Evolutionary conservation across 371 early-diverging fungal species (phyloP).

Genomic region (Mucor mucedo): DNA sequence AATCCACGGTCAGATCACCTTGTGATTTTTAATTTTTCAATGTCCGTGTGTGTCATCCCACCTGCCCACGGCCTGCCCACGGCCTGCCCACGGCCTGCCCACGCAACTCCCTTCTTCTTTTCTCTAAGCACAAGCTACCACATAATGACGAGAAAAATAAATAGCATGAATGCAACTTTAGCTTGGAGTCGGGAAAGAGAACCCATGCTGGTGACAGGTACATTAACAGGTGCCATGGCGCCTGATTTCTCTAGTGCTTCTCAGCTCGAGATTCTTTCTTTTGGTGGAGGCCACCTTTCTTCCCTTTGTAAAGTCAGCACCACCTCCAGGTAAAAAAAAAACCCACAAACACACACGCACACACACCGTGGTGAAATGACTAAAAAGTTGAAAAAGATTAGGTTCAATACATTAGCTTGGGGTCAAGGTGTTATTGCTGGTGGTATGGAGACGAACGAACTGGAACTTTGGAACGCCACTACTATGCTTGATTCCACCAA

Average conservation of each 20-base stretch:
- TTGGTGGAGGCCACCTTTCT: slow-evolving; percentile 23
- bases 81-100: too few species aligned
- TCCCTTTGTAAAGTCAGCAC: slow-evolving; percentile 63
- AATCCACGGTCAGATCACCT: too few species aligned
- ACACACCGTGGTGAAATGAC: not conserved
- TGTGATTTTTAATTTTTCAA: too few species aligned
- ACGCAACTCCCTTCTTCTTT: too few species aligned
- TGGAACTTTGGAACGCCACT: slow-evolving; percentile 79
- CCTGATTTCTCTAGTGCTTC: slow-evolving; percentile 90
- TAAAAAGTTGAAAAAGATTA: slow-evolving; percentile 4
- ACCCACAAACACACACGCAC: slow-evolving; percentile 57
- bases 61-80: too few species aligned
- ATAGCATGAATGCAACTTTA: slow-evolving; percentile 76
- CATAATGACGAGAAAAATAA: slow-evolving; percentile 55
- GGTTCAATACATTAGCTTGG: slow-evolving; percentile 89
- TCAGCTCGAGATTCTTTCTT: slow-evolving; percentile 87
- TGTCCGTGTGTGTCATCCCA: too few species aligned
- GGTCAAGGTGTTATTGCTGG: slow-evolving; percentile 89
- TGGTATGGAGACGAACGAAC: slow-evolving; percentile 94
- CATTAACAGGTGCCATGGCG: slow-evolving; percentile 94
- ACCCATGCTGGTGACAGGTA: slow-evolving; percentile 86
- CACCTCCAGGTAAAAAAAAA: slow-evolving; percentile 63
- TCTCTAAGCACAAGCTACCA: too few species aligned
- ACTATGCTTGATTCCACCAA: slow-evolving; percentile 62
- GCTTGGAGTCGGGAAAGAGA: slow-evolving; percentile 83